Conservation (phyloP, 495 filamentous ascomycete genomes). For the Lasiosphaeria miniovina region DNA sequence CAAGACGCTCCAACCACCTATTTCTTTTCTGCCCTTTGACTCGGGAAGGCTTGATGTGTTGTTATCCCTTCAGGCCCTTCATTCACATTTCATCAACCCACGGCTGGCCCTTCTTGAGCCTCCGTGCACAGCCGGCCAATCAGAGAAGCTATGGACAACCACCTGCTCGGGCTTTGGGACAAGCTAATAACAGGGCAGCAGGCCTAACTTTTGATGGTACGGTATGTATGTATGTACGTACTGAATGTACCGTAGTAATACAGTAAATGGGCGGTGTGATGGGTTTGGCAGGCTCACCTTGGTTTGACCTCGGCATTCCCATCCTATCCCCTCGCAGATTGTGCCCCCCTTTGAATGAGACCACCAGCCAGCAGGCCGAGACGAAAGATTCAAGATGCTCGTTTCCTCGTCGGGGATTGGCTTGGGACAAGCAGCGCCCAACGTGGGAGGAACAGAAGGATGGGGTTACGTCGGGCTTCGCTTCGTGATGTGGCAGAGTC, state of each 20-base stretch:
- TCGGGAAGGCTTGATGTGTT: neutral
- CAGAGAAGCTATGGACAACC: neutral
- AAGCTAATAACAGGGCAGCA: neutral
- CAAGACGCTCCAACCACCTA: too few relatives aligned
- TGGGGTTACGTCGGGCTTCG: slow-evolving; percentile 3
- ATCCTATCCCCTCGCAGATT: slow-evolving; percentile 13
- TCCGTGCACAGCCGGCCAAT: neutral
- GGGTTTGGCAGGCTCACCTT: slow-evolving; percentile 1
- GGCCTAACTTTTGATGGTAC: neutral
- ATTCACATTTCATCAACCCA: neutral
- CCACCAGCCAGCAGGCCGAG: neutral
- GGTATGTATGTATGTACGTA: too few relatives aligned
- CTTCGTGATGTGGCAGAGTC: slow-evolving; percentile 22
- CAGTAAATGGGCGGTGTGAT: slow-evolving; percentile 8
- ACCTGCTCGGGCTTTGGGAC: slow-evolving; percentile 1
- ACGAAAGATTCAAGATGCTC: neutral
- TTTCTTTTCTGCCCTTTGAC: neutral
- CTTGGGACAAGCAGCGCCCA: neutral
- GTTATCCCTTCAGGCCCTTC: neutral
- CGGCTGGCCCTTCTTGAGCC: neutral
- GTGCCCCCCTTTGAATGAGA: slow-evolving; percentile 4
- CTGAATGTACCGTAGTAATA: too few relatives aligned
- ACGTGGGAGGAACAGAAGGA: neutral
- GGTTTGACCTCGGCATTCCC: slow-evolving; percentile 6
- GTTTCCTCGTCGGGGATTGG: too few relatives aligned